Conservation (phyloP, 2,329 filamentous ascomycete genomes). For the Bipolaris bicolor region DNA sequence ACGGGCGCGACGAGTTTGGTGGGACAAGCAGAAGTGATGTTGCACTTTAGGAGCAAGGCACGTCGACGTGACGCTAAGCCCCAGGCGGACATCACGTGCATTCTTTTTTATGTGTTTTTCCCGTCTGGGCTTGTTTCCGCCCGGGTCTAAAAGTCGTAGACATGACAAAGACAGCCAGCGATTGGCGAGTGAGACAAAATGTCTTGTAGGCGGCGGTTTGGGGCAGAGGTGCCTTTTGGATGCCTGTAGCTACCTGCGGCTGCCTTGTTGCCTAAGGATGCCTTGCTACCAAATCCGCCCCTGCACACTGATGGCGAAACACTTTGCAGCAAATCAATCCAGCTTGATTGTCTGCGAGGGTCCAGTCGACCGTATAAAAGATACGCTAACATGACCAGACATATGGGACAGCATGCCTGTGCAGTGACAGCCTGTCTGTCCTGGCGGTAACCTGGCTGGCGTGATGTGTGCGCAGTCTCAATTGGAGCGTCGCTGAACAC, state of each 20-base stretch:
- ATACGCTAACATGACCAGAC: conserved; percentile 9
- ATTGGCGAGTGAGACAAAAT: conserved; percentile 22
- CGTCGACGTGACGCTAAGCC: conserved; percentile 19
- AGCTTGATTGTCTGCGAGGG: neutral
- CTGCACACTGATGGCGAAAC: conserved; percentile 20
- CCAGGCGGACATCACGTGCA: conserved; percentile 26
- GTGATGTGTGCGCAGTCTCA: neutral
- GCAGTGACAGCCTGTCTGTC: too few species aligned
- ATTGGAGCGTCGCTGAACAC: too few species aligned
- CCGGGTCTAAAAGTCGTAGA: conserved; percentile 1
- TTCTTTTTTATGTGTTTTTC: conserved; percentile 3
- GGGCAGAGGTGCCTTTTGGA: conserved; percentile 24
- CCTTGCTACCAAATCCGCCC: conserved; percentile 22
- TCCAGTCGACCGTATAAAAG: too few species aligned
- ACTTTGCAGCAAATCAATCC: conserved; percentile 2
- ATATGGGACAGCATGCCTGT: neutral
- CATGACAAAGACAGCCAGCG: conserved; percentile 19
- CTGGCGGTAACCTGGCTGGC: neutral
- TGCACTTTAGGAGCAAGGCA: conserved; percentile 23
- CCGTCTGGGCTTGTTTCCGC: conserved; percentile 10
- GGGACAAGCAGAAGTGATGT: conserved; percentile 24
- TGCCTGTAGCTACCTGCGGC: conserved; percentile 40
- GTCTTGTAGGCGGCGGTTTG: conserved; percentile 7
- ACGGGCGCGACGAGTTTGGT: conserved; percentile 26
- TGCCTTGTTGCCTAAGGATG: conserved; percentile 35